Base-by-base conservation (phyloP, 148 eudicot genomes). In the Nepenthes gracilis region DNA sequence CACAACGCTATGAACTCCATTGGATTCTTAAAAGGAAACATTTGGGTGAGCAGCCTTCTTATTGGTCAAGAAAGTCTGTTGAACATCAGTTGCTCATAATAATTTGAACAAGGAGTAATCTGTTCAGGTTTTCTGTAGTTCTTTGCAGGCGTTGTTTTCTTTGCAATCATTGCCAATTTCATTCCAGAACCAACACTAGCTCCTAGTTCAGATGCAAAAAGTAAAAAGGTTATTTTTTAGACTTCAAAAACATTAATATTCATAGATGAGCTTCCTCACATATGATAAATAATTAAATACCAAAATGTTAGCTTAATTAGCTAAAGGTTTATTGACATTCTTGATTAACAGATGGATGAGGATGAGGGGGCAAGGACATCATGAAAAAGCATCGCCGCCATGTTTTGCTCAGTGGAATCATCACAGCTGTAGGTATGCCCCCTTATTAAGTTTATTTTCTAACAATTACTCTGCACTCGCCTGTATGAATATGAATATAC, bases 91-190 rank as follows among this genome's bases (percentile, higher is more conserved):
- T 53, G 56, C 8, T 57, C 9, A 13, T 57, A 9, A 12, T 34
- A 7, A 34, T 33, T 33, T 36, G 35, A 15, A 15, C 23, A 23
- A 54, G 38, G 38, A 60, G 37, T 75, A 50, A 54, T 70, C 55
- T 57, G 51, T 61, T 66, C 50, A 57, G 59, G 70, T 66, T 63
- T 66, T 60, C 60, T 55, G 63, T 75, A 93, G 99, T 93, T 93
- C 81, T 93, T 86, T 71, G 89, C 95, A 83, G 99, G 99, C 62
- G 99, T 93, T 59, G 75, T 88, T 45, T 93, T 93, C 89, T 93
- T 93, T 84, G 99, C 85, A 36, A n/a, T 80, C 54, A 56, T 93
- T 47, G 78, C 90, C 58, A 84, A 84, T 74, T 93, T 93, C 69
- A 89, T 93, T 73, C 99, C 99, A 10, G 99, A 93, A 75, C 99